Evolutionary conservation across 495 filamentous ascomycete genomes (phyloP), one percentile per base, ranked within the genome.

Genomic region (Aspergillus incahuasiensis): DNA sequence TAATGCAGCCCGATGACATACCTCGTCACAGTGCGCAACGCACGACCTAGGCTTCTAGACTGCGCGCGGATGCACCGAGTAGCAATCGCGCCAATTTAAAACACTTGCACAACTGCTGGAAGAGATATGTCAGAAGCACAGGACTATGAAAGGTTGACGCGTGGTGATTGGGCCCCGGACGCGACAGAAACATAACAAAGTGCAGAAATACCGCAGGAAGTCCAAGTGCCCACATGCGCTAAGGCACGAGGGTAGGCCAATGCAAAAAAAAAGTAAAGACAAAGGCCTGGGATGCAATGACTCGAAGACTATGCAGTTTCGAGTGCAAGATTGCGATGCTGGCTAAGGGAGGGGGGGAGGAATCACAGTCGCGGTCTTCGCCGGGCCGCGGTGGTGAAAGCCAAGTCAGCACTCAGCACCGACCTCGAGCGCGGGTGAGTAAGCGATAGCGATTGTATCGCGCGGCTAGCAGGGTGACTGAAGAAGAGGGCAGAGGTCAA

Each of bases 1-100:
- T 63, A 64, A 62, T 74, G 72, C 67, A 74, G 68, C 59, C n/a
- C 59, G 60, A 60, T 51, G 58, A 73, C 74, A 70, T 77, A 78
- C 75, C 71, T 74, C 64, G 69, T 71, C 65, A 67, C 73, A 52
- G 49, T 67, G 70, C 70, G 70, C 70, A 64, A 69, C 63, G 69
- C 65, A 63, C 50, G 43, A 49, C 60, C 56, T 56, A 55, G 48
- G 24, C 24, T 58, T 49, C 41, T 12, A 16, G 22, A 12, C 50
- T 48, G 34, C 48, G 48, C 57, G 55, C 39, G 48, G 41, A 51
- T 28, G 21, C 12, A 32, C 25, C 12, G 22, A 42, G 45, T 43
- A 48, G 25, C 18, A 39, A 55, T 38, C 49, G 55, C 49, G 34
- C 56, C 54, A 46, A 54, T 48, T 18, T 12, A 15, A 51, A 55